Evolutionary conservation across 805 yeast species (phyloP), one percentile per base, ranked within the genome.

Genomic region (Lipomyces yamanashiensis): DNA sequence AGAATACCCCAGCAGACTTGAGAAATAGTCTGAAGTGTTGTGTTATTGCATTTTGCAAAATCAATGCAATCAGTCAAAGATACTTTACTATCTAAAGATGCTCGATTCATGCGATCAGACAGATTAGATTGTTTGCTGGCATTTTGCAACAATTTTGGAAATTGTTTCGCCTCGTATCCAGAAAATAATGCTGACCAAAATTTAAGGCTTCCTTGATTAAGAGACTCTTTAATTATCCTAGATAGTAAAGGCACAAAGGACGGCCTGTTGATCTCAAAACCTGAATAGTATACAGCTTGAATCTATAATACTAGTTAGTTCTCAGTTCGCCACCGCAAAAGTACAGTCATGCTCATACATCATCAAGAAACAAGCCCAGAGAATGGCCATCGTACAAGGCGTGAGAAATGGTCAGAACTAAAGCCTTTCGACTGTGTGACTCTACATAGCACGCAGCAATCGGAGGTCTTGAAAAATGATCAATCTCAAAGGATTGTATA

Each of bases 351-450:
- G 34, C 12, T 15, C 62, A 6, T 33, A 64, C 68, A 34, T 64
- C 68, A 34, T 54, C 58, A 33, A 61, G n/a, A 21, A 63, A 59
- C 10, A 64, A 39, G 7, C 65, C 61, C 6, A 66, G 19, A 5
- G 69, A 66, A 33, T 66, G 68, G 12, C 69, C 69, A 21, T 66
- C 69, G 47, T 66, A 66, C 8, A 66, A 33, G 2, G 61, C 69
- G n/a, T 66, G 69, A 6, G 62, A 59, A 8, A 58, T 33, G 7
- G 61, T 41, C 23, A 66, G 45, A 10, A 66, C 21, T 7, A 66
- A 19, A 5, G 58, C 59, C 7, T 33, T 28, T 33, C 36, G 40
- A 10, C 44, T 39, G 33, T 39, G 17, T 7, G 64, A 54, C 33
- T 28, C 19, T 15, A 58, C 33, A 9, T 39, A 19, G 21, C 48